Evolutionary conservation across 768 basidiomycete species (phyloP).

Genomic region (Antrodiella citrinella): DNA sequence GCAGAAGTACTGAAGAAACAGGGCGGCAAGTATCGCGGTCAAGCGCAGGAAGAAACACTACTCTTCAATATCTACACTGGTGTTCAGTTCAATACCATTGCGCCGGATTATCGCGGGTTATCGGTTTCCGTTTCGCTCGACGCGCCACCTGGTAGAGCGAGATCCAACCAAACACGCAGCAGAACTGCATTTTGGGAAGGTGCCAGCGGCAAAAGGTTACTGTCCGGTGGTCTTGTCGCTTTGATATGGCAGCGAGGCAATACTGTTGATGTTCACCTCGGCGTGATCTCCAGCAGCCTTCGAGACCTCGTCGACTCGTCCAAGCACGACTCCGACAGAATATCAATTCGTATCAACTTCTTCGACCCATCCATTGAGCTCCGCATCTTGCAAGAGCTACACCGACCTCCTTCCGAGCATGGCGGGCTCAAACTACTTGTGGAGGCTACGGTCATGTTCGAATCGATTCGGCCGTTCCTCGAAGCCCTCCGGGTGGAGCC

Average conservation of each 20-base stretch:
- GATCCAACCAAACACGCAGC: slow-evolving; percentile 29
- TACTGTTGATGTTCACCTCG: slow-evolving; percentile 38
- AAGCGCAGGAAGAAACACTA: slow-evolving; percentile 35
- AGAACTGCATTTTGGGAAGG: slow-evolving; percentile 49
- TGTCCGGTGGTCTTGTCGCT: slow-evolving; percentile 56
- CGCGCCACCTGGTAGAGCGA: slow-evolving; percentile 40
- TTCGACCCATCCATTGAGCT: slow-evolving; percentile 55
- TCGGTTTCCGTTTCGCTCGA: slow-evolving; percentile 38
- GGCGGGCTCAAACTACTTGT: slow-evolving; percentile 30
- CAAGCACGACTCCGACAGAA: slow-evolving; percentile 21
- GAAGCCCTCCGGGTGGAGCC: slow-evolving; percentile 53
- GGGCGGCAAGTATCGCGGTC: slow-evolving; percentile 47
- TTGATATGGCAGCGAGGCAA: slow-evolving; percentile 27
- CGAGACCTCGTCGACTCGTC: slow-evolving; percentile 41
- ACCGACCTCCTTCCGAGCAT: slow-evolving; percentile 17
- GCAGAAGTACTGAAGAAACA: slow-evolving; percentile 31
- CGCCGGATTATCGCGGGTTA: slow-evolving; percentile 45
- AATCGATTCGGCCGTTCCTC: slow-evolving; percentile 61
- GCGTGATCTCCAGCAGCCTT: slow-evolving; percentile 35
- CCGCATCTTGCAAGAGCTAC: slow-evolving; percentile 24
- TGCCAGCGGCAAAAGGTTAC: slow-evolving; percentile 40
- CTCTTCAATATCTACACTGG: slow-evolving; percentile 61
- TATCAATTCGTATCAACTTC: slow-evolving; percentile 49
- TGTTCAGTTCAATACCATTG: slow-evolving; percentile 36
- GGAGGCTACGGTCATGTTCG: slow-evolving; percentile 60